A percentile compares a stretch with the other conserved stretches of the same genome.
Evolutionary conservation across 2,329 filamentous ascomycete genomes (phyloP).

Genomic region (Didymella exigua): DNA sequence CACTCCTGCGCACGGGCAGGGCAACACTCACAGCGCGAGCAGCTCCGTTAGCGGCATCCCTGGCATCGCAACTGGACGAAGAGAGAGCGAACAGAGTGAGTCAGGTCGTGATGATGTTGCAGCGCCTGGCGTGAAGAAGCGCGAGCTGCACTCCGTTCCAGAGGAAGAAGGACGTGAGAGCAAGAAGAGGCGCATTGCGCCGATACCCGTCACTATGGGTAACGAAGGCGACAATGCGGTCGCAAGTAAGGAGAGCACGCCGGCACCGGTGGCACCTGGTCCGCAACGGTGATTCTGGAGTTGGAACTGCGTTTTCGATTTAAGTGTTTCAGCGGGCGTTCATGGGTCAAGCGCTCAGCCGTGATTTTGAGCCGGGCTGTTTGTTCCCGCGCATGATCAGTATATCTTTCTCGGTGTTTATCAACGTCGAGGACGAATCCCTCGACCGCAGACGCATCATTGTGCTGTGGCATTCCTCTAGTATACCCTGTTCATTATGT

Average conservation of each 20-base stretch:
- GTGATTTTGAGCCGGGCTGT: not conserved
- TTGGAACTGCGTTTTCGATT: not conserved
- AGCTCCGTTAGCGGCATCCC: slow-evolving; percentile 60
- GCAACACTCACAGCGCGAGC: slow-evolving; percentile 58
- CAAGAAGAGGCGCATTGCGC: slow-evolving; percentile 55
- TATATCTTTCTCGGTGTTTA: not conserved
- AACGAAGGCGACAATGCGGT: slow-evolving; percentile 35
- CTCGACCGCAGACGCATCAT: not conserved
- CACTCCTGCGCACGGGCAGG: slow-evolving; percentile 66
- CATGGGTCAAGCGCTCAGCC: not conserved
- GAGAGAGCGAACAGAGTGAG: slow-evolving; percentile 45
- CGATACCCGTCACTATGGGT: slow-evolving; percentile 49
- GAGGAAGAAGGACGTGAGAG: slow-evolving; percentile 46
- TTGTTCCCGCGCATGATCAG: not conserved
- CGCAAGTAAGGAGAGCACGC: slow-evolving; percentile 39
- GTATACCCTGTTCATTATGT: not conserved
- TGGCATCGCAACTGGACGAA: slow-evolving; percentile 23
- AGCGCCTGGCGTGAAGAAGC: slow-evolving; percentile 38
- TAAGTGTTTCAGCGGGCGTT: slow-evolving; percentile 13
- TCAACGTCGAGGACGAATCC: not conserved
- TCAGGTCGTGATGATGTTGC: slow-evolving; percentile 43
- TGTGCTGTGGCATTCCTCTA: not conserved
- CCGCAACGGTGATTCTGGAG: not conserved
- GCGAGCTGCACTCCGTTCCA: slow-evolving; percentile 45
- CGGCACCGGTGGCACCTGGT: slow-evolving; percentile 3